Evolutionary conservation across 306 rosid genomes (phyloP), one percentile per base, ranked within the genome.

Genomic region (Vigna trinervia): DNA sequence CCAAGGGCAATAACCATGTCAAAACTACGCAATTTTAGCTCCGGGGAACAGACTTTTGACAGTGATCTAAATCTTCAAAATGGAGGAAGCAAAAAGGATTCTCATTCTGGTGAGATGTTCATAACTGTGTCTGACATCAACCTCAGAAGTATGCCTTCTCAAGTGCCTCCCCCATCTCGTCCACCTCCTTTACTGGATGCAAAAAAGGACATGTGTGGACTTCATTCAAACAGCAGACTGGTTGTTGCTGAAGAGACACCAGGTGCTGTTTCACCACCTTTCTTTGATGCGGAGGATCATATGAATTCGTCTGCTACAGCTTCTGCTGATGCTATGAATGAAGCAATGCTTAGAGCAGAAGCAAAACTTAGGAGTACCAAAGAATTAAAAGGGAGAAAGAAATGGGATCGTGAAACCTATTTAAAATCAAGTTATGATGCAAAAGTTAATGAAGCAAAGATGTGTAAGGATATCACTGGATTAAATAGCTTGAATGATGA

Each of bases 241-340:
- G 68, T 61, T 61, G 19, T 22, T 61, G 32, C 46, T 1, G 46
- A 61, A 34, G 68, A 60, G 66, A 60, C 68, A 61, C 22, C 12
- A 0, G 45, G 45, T 14, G 45, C 67, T 32, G 20, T 43, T 60
- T 60, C 67, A 32, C 67, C 67, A 30, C 45, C 68, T 61, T 61
- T 61, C 68, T 34, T 61, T 61, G 46, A 61, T 34, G 68, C 36
- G 68, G 68, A 61, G 45, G 68, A 61, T 61, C 68, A 61, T 14
- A 32, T 7, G 13, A 61, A 32, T 32, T 61, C 23, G 8, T 61
- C 46, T 14, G 22, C 46, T 14, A 61, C 68, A 32, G 46, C 68
- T 61, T 61, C 68, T 32, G 6, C 45, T 61, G 68, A 15, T 32
- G 45, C 20, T 59, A 28, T 34, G 22, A 61, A 15, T 15, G 68